Evolutionary conservation across 164 flowering plant genomes (phyloP).

Genomic region (Taxillus chinensis): DNA sequence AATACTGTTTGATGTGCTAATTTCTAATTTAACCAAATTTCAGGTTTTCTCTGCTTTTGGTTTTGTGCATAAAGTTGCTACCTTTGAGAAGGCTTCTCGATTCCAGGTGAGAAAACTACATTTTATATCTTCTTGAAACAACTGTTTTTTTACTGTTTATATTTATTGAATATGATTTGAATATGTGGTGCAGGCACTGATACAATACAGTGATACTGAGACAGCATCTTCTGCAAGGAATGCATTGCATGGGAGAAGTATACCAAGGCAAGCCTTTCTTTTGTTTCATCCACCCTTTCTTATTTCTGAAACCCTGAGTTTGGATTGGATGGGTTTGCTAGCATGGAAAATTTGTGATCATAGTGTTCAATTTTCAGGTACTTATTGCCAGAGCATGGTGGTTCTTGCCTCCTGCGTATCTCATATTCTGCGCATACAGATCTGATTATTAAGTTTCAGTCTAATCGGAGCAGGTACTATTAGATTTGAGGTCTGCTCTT

Average conservation of each 20-base stretch:
- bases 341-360: neutral
- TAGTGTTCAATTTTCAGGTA: conserved; percentile 36
- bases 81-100: conserved; percentile 92
- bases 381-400: conserved; percentile 79
- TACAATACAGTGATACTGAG: conserved; percentile 66
- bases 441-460: conserved; percentile 85
- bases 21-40: conserved; percentile 12
- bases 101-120: conserved; percentile 50
- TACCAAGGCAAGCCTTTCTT: conserved; percentile 46
- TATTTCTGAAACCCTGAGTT: neutral
- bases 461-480: conserved; percentile 84
- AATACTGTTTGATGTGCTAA: neutral
- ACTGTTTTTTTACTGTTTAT: too few relatives aligned
- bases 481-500: neutral
- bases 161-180: too few relatives aligned
- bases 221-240: conserved; percentile 75
- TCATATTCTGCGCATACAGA: conserved; percentile 92
- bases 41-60: conserved; percentile 97
- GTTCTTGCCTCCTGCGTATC: conserved; percentile 65
- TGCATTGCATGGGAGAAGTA: conserved; percentile 86
- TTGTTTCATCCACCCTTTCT: neutral
- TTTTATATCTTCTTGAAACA: neutral
- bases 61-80: conserved; percentile 88
- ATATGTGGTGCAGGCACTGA: conserved; percentile 47
- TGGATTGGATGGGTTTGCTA: neutral